Percentiles rank a stretch among this genome's conserved stretches.
These are phyloP conservation scores for Arabidopsis suecica DNA, from an alignment of 345 rosid genomes.

Conservation along the genomic window DNA sequence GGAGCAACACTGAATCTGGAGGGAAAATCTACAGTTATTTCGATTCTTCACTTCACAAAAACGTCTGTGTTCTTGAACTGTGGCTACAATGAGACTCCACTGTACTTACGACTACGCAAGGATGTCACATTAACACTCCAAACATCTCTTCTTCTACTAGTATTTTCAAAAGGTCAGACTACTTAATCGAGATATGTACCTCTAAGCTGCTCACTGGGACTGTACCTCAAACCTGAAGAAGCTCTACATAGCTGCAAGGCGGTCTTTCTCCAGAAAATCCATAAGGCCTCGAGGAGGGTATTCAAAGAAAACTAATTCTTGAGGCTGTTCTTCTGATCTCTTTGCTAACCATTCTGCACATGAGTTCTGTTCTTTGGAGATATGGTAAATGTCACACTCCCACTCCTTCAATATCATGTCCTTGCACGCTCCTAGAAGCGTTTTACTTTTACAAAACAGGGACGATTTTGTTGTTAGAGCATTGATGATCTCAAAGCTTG, in stretches of 20 bases:
- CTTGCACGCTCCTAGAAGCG: conserved; percentile 48
- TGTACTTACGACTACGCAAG: conserved; percentile 13
- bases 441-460: conserved; percentile 36
- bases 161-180: conserved; percentile 8
- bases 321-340: conserved; percentile 29
- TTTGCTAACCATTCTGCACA: conserved; percentile 54
- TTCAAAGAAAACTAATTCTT: conserved; percentile 35
- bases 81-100: conserved; percentile 19
- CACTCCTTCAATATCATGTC: conserved; percentile 48
- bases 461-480: conserved; percentile 31
- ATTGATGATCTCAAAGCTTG: conserved; percentile 41
- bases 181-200: conserved; percentile 30
- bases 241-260: conserved; percentile 19
- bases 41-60: conserved; percentile 7
- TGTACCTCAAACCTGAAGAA: conserved; percentile 31
- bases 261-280: conserved; percentile 43
- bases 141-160: conserved; percentile 5
- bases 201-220: conserved; percentile 23
- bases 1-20: background rate
- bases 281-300: conserved; percentile 47
- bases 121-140: background rate
- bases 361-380: conserved; percentile 46
- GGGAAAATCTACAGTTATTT: background rate
- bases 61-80: background rate
- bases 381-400: conserved; percentile 48